Evolutionary conservation across 495 filamentous ascomycete species (phyloP), one percentile per base, ranked within the genome.

Genomic region (Penicillium chermesinum): DNA sequence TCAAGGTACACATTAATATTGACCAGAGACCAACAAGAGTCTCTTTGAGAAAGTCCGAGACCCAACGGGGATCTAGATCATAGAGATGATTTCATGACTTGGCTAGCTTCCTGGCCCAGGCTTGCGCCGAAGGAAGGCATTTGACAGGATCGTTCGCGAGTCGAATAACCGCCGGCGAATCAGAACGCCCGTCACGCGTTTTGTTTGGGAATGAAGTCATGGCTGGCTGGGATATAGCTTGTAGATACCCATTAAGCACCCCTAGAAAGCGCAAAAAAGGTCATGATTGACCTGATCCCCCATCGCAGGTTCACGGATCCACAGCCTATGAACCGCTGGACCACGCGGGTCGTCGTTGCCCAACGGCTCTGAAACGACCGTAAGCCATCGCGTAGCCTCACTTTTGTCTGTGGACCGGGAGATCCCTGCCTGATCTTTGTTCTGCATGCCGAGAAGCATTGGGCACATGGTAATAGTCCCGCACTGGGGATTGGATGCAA

Each of bases 371-470:
- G 43, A 53, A 53, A 47, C 50, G 44, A 32, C 33, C 17, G 27
- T 13, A 37, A 55, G 44, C 27, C 45, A 27, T n/a, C 41, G 22
- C 47, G 44, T 47, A 57, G 54, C 54, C 54, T 57, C 54, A 57
- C 54, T 57, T 53, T 57, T 30, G 41, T 30, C 42, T 21, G 27
- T 36, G 13, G 15, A 18, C 10, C n/a, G 40, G 16, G 42, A 18
- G 16, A 30, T 44, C 52, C 54, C 37, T 54, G 50, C 54, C 54
- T 57, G 54, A 57, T 53, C 27, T 47, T 34, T 42, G 27, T 41
- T 41, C 46, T 35, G 42, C 37, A 38, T 27, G 32, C 41, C 20
- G 25, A 43, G 49, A 18, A 42, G 46, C 45, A 49, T 52, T 55
- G 53, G 53, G 53, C 48, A 55, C 40, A 55, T 51, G 40, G 3